These are phyloP conservation scores for Botrytis paeoniae DNA, from an alignment of 2,329 filamentous ascomycete species.

Conservation along the genomic window DNA sequence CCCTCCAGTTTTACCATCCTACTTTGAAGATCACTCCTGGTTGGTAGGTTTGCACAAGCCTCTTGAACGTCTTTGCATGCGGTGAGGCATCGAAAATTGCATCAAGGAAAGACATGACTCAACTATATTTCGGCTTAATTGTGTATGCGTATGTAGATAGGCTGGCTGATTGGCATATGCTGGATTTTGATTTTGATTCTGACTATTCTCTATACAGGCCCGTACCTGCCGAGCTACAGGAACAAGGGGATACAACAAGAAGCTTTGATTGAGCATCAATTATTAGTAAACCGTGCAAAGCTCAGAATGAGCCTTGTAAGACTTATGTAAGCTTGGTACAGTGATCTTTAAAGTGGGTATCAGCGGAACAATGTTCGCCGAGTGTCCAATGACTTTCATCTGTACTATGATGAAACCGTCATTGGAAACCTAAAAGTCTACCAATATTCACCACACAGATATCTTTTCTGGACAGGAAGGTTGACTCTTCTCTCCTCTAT, in stretches of 20 bases:
- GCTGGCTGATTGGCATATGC: not conserved
- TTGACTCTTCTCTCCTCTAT: too few species aligned
- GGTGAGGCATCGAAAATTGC: not conserved
- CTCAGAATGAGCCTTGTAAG: not conserved
- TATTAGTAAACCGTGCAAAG: not conserved
- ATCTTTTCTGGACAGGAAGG: not conserved
- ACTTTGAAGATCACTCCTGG: not conserved
- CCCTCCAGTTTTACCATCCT: not conserved
- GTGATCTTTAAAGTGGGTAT: not conserved
- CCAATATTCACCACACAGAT: not conserved
- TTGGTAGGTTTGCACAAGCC: not conserved
- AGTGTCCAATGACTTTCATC: not conserved
- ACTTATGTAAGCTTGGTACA: not conserved
- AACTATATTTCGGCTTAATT: not conserved
- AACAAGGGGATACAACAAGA: not conserved
- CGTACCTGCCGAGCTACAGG: not conserved
- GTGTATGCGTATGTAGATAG: not conserved
- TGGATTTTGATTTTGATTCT: not conserved
- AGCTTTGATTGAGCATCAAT: not conserved
- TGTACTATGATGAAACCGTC: not conserved
- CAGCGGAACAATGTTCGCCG: not conserved
- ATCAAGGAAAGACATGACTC: not conserved
- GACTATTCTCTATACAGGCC: not conserved
- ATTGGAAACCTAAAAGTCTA: not conserved
- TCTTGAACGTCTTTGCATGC: slow-evolving; percentile 4